Evolutionary conservation across 331 rosid genomes (phyloP), one percentile per base, ranked within the genome.

Genomic region (Telfairia occidentalis): DNA sequence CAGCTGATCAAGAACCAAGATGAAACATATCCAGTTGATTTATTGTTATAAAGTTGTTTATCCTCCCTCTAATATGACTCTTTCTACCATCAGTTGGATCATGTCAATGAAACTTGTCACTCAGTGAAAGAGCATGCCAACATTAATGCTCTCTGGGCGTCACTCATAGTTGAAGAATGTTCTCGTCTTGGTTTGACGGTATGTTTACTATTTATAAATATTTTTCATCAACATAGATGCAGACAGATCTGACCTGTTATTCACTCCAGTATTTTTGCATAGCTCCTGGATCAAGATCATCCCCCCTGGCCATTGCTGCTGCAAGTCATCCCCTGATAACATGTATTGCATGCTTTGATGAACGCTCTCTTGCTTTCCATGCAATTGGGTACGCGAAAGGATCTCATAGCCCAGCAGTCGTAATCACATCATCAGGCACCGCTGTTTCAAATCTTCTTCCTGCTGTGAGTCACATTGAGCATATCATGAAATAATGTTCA

Each of bases 251-350:
- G 78, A 87, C 84, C 77, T 71, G 54, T 77, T 79, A 66, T 84
- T 84, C 73, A 46, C 83, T 87, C 70, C 79, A 94, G 98, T 94
- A 94, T 86, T 91, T 94, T 84, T 94, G 97, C 85, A 73, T 94
- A 82, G 96, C 98, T 65, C 98, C 98, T 54, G 98, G 98, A 74
- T 94, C 98, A 60, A 91, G 98, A 78, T 94, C 98, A 76, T 89
- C 96, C 77, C 98, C 97, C 54, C 98, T 94, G 80, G 96, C 98
- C 80, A 82, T 94, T 81, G 98, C 98, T 80, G 98, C 98, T 80
- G 85, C 98, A 64, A 84, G 84, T 73, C 97, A 94, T 83, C 89
- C 88, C 40, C 80, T 82, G 49, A 66, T 88, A 81, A 88, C 96
- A 19, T 94, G 97, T 61, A 78, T 87, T 64, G 86, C 84, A 66